Base-by-base conservation (phyloP, 768 basidiomycete species). In the Hortiboletus flavorubellus region DNA sequence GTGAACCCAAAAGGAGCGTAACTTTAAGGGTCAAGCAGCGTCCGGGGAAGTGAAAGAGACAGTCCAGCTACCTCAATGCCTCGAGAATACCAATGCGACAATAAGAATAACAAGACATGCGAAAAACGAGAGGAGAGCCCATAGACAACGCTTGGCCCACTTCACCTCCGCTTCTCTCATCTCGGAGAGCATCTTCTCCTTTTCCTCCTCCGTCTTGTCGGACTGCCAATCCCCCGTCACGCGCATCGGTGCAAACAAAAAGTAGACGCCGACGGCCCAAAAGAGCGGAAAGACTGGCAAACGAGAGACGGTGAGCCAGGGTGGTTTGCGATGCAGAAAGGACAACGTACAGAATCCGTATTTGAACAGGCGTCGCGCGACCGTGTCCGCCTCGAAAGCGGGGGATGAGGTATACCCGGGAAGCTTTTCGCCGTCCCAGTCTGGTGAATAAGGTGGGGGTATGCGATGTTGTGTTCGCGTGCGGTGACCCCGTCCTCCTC, bases 331-430 rank as follows among this genome's bases (percentile, higher is more conserved):
- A 12, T 3, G 21, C 11, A 26, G 18, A 15, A 5, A 26, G 8
- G 8, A 8, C 11, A 0, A 49, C 84, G 64, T 61, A 85, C 84
- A 63, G 63, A 86, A 85, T 42, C 83, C 82, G 54, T 84, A 84
- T 62, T 79, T 80, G 72, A 86, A 85, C 44, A 86, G 68, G 64
- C 79, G 82, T 69, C 79, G 77, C 7, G 84, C 80, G 46, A 85
- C 78, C 26, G 83, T 85, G 5, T 74, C 67, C 34, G 77, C 75
- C 71, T 86, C 82, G 21, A 72, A 69, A 53, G 73, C 33, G 67
- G 66, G 49, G 56, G 72, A 51, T 61, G 58, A 33, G 3, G 41
- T 6, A 23, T 66, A 70, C 34, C 0, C 30, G 15, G 69, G 66
- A 2, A 69, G 64, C 51, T 69, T 72, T 33, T 72, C 67, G 49